These are phyloP conservation scores for Globisporangium mamillatum DNA, from an alignment of 352 stramenopile genomes.

Conservation along the genomic window DNA sequence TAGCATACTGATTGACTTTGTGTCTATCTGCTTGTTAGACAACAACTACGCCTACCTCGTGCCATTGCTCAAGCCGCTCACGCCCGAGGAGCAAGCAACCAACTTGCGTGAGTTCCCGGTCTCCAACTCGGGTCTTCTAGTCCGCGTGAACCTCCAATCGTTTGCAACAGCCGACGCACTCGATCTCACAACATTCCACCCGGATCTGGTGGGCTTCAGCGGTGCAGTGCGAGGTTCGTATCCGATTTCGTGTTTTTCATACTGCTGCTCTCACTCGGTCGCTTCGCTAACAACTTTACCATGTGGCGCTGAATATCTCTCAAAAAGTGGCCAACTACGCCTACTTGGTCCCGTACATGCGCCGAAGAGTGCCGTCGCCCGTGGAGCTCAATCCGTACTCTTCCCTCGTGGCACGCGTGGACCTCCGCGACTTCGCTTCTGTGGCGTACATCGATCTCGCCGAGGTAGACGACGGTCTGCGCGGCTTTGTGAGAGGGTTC, in stretches of 20 bases:
- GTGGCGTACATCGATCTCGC: slow-evolving; percentile 57
- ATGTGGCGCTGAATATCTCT: neutral
- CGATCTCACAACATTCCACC: slow-evolving; percentile 47
- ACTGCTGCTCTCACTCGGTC: neutral
- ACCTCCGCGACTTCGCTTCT: slow-evolving; percentile 60
- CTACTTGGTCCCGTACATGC: slow-evolving; percentile 78
- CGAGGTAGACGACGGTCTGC: slow-evolving; percentile 38
- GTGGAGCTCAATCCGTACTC: slow-evolving; percentile 56
- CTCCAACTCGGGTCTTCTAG: slow-evolving; percentile 56
- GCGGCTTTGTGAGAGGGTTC: slow-evolving; percentile 70
- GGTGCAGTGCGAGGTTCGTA: slow-evolving; percentile 45
- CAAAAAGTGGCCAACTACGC: slow-evolving; percentile 55
- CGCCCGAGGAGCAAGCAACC: slow-evolving; percentile 45
- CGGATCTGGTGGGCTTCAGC: slow-evolving; percentile 64
- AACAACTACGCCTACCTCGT: slow-evolving; percentile 62
- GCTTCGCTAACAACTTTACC: neutral
- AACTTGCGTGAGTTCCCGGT: slow-evolving; percentile 75
- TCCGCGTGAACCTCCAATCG: slow-evolving; percentile 49
- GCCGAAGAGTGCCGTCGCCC: slow-evolving; percentile 31
- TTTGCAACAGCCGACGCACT: slow-evolving; percentile 44
- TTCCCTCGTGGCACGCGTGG: slow-evolving; percentile 51
- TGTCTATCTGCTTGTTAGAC: slow-evolving; percentile 27
- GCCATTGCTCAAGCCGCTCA: slow-evolving; percentile 39
- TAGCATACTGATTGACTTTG: neutral
- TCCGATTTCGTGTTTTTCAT: neutral